These are phyloP conservation scores for Phaeosphaeriaceae sp. DNA, from an alignment of 2,329 filamentous ascomycete species.

Conservation along the genomic window DNA sequence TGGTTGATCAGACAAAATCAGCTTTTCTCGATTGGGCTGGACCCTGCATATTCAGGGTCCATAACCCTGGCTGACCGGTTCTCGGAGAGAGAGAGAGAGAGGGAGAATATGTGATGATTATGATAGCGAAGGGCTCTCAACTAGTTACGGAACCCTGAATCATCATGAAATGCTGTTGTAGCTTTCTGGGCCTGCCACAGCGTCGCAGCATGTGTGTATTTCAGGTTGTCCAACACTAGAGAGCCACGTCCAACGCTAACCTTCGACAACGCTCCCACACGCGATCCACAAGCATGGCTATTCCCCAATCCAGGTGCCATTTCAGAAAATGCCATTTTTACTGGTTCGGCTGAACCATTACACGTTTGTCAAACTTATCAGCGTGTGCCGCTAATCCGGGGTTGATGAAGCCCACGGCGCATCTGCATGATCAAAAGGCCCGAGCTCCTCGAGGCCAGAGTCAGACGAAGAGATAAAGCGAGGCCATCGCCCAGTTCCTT, in stretches of 20 bases:
- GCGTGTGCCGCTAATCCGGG: conserved; percentile 35
- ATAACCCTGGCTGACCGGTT: conserved; percentile 14
- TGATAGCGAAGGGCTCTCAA: neutral
- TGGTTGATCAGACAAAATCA: conserved; percentile 11
- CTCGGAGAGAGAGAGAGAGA: conserved; percentile 11
- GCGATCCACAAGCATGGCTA: conserved; percentile 1
- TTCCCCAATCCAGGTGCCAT: conserved; percentile 6
- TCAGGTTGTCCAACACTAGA: neutral
- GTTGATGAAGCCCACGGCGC: conserved; percentile 21
- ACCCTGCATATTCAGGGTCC: conserved; percentile 18
- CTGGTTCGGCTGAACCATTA: conserved; percentile 23
- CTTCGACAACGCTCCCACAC: conserved; percentile 1
- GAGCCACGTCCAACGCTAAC: conserved; percentile 6
- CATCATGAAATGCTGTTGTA: neutral
- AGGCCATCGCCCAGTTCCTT: conserved; percentile 6
- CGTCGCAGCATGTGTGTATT: no score
- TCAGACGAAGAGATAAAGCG: conserved; percentile 18
- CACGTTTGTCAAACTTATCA: conserved; percentile 32
- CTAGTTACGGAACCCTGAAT: neutral
- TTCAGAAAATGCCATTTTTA: conserved; percentile 1
- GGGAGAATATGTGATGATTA: neutral
- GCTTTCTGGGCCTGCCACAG: no score
- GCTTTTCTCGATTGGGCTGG: conserved; percentile 8
- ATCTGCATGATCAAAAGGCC: conserved; percentile 10
- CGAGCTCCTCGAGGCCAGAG: conserved; percentile 16